Base-by-base conservation (phyloP, 257 asterid species). In the Solanum lignicaule region DNA sequence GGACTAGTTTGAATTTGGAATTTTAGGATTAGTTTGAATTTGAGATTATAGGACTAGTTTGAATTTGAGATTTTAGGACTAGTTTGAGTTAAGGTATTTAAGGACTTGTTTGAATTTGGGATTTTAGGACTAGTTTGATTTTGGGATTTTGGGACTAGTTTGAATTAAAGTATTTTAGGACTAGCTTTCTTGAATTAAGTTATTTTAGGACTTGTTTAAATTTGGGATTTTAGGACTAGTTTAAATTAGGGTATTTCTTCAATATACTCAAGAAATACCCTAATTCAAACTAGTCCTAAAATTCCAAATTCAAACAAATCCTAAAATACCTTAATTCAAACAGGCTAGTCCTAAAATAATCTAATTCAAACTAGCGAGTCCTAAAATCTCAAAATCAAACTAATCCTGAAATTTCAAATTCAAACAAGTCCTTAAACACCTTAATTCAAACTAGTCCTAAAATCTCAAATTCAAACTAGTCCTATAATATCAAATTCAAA, bases 341-440 rank as follows among this genome's bases (percentile, higher is more conserved):
- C 62, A 5, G 1, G 60, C 4, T 16, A 55, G n/a, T 55, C n/a
- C 65, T 55, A 18, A 55, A 6, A 55, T 18, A 7, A 0, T 2
- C 1, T 18, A 55, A 55, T 55, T 55, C 65, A 55, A 18, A 18
- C n/a, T 6, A 55, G 65, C 9, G 2, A 48, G 60, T 55, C 4
- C 62, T 55, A 55, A 16, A 55, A 18, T 18, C 62, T 0, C n/a
- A 20, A 18, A 55, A 6, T 55, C n/a, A 55, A 55, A 55, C 62
- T 1, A 18, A 0, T 18, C n/a, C n/a, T 18, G 0, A 18, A 55
- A 55, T 18, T 55, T 0, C 65, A 55, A 55, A 18, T 55, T 55
- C 65, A 52, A 52, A 52, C 4, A 2, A 52, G 10, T 52, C 10
- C n/a, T 52, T 2, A 52, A 52, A 52, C 4, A 52, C 4, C 62